These are phyloP conservation scores for Trichoderma endophyticum DNA, from an alignment of 2,329 filamentous ascomycete genomes.

Conservation along the genomic window DNA sequence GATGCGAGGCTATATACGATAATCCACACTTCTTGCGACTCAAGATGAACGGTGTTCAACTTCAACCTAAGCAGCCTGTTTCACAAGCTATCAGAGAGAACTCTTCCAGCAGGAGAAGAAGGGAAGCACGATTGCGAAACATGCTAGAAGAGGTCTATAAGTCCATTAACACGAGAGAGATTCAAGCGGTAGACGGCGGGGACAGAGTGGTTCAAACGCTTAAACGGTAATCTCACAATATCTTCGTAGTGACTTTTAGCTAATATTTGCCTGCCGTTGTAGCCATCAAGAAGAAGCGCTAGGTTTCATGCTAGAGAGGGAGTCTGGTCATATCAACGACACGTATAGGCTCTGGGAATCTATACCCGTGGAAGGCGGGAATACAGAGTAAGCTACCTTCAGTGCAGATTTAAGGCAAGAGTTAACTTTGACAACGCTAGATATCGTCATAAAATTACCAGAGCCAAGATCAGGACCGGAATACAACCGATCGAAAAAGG, in stretches of 20 bases:
- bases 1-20: background rate
- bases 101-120: background rate
- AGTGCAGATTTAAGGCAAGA: background rate
- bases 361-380: conserved; percentile 22
- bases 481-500: conserved; percentile 32
- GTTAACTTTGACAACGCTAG: conserved; percentile 17
- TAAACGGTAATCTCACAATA: conserved; percentile 24
- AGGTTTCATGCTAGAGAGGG: conserved; percentile 38
- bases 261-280: background rate
- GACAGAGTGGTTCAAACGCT: conserved; percentile 25
- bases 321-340: conserved; percentile 33
- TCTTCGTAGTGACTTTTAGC: background rate
- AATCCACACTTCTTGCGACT: conserved; percentile 14
- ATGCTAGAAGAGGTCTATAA: background rate
- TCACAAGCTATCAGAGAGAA: background rate
- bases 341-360: conserved; percentile 34
- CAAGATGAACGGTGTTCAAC: background rate
- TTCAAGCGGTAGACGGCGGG: conserved; percentile 24
- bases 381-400: conserved; percentile 25
- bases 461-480: conserved; percentile 28
- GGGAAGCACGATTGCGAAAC: background rate
- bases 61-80: background rate
- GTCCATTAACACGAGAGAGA: background rate
- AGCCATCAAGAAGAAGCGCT: conserved; percentile 41
- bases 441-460: conserved; percentile 41